A percentile compares a stretch with the other conserved stretches of the same genome.
Evolutionary conservation across 352 stramenopile genomes (phyloP).

Genomic region (Globisporangium parvum): DNA sequence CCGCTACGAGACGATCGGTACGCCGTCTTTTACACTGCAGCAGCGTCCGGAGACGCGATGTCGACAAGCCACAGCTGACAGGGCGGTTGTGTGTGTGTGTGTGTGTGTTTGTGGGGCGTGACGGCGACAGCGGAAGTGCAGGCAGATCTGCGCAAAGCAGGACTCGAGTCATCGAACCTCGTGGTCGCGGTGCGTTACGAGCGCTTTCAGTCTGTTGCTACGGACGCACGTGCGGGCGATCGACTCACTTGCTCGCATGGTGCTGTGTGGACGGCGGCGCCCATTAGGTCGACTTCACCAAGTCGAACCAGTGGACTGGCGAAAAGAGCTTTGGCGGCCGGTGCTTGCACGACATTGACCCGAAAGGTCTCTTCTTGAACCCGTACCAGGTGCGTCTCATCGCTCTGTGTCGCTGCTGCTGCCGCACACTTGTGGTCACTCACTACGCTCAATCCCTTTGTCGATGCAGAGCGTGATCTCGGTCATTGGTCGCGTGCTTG

Average conservation of each 20-base stretch:
- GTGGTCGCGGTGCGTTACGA: constrained; percentile 37
- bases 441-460: background rate
- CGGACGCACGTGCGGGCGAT: background rate
- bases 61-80: no score
- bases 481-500: constrained; percentile 64
- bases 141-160: constrained; percentile 17
- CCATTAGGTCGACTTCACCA: constrained; percentile 60
- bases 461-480: constrained; percentile 52
- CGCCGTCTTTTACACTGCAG: background rate
- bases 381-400: constrained; percentile 45
- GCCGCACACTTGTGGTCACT: background rate
- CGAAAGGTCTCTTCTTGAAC: constrained; percentile 33
- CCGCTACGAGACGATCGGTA: constrained; percentile 40
- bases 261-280: background rate
- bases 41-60: background rate
- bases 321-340: constrained; percentile 53
- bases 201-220: background rate
- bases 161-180: constrained; percentile 65
- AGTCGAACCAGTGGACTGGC: constrained; percentile 65
- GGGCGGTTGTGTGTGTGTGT: no score
- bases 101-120: background rate
- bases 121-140: constrained; percentile 21
- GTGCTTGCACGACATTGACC: constrained; percentile 53
- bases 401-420: background rate
- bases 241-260: background rate